Base-by-base conservation (phyloP, 2,329 filamentous ascomycete genomes). In the Pestalotiopsis sp. region DNA sequence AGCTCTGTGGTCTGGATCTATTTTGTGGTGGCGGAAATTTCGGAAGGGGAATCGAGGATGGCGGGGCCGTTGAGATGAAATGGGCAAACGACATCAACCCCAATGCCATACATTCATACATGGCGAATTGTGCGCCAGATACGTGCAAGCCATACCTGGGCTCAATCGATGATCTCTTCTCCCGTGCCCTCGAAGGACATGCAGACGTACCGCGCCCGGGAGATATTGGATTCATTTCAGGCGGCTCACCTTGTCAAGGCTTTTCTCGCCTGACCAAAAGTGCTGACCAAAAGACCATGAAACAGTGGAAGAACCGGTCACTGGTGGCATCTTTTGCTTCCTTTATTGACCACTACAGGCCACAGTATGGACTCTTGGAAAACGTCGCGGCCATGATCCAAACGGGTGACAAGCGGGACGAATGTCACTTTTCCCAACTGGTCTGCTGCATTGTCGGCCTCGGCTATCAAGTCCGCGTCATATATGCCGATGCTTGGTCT, bases 21-120 rank as follows among this genome's bases (percentile, higher is more conserved):
- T 97, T 93, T 74, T 93, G 91, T 72, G 93, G 93, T 0, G 91
- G 91, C 20, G 93, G 93, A 0, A 94, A 91, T 65, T 89, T 96
- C 65, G 93, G 93, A 4, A 85, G 92, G 38, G 93, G 93, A 0
- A 81, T 97, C 0, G 92, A 94, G 77, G 92, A 94, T 66, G 88
- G 88, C 0, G 89, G 90, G 0, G 89, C 84, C 0, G 84, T 94
- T 0, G 76, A 89, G 31, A 92, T 92, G 77, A 81, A 84, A 3
- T 92, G 88, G 82, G 89, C 88, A 0, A 90, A 95, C 31, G 93
- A 97, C 74, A 88, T 88, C 68, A 87, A 86, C 67, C 72, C 80
- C 0, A 79, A 83, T 4, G 92, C 93, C 0, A 86, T 95, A 0
- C 90, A 93, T 65, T 93, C 91, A 0, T 93, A 94, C 71, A 87